Conservation (phyloP, 116 monocot species). For the Trichopus zeylanicus region DNA sequence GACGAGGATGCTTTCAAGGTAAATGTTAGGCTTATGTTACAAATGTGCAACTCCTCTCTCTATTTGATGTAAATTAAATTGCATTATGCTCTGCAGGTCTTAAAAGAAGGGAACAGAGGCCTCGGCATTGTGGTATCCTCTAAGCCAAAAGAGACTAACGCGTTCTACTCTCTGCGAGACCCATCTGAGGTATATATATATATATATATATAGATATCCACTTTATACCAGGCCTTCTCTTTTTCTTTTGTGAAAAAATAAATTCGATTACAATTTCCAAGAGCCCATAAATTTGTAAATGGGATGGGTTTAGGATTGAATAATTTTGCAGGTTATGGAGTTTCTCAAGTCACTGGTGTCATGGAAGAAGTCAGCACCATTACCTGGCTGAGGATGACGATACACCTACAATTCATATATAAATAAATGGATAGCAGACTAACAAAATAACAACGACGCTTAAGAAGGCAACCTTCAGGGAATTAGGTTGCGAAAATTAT, state of each 20-base stretch:
- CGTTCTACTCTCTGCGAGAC: slow-evolving; percentile 75
- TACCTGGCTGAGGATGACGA: neutral
- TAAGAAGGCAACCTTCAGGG: no score
- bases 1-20: slow-evolving; percentile 15
- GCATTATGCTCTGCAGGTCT: slow-evolving; percentile 25
- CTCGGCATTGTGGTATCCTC: slow-evolving; percentile 91
- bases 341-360: slow-evolving; percentile 57
- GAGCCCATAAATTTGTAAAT: no score
- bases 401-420: neutral
- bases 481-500: no score
- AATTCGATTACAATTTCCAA: no score
- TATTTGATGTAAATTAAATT: neutral
- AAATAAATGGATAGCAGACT: neutral
- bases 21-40: neutral
- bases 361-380: slow-evolving; percentile 35
- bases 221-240: neutral
- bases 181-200: slow-evolving; percentile 64
- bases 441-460: no score
- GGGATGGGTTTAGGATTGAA: no score
- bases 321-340: slow-evolving; percentile 47
- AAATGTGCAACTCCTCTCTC: no score
- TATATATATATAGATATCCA: neutral
- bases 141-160: slow-evolving; percentile 68
- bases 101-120: slow-evolving; percentile 53
- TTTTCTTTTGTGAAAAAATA: neutral